Percentiles rank a stretch among this genome's conserved stretches.
These are phyloP conservation scores for Quercus wislizeni DNA, from an alignment of 306 rosid species.

Conservation along the genomic window DNA sequence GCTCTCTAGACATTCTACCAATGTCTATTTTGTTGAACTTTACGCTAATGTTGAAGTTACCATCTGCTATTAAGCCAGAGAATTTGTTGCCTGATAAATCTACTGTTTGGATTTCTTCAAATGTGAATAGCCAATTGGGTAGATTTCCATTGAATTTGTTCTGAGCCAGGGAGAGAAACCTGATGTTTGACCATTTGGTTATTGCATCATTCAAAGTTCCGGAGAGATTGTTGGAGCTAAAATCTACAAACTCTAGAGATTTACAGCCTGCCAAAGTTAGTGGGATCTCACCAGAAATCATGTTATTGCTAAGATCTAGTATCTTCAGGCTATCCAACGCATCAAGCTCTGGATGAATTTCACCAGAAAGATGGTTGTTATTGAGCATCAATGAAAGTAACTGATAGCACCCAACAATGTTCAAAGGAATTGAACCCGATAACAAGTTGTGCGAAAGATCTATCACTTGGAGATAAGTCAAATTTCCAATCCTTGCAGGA, in stretches of 20 bases:
- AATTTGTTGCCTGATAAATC: conserved; percentile 90
- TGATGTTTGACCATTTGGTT: conserved; percentile 85
- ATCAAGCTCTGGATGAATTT: conserved; percentile 95
- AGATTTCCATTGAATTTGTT: conserved; percentile 75
- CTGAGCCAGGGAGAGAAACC: conserved; percentile 81
- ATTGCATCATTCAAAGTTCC: conserved; percentile 93
- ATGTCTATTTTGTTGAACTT: conserved; percentile 41
- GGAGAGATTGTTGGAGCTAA: conserved; percentile 89
- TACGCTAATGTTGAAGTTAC: conserved; percentile 61
- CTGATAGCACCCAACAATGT: conserved; percentile 97
- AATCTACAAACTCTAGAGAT: conserved; percentile 89
- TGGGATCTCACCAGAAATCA: conserved; percentile 89
- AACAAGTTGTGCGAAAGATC: conserved; percentile 88
- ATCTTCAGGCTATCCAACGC: conserved; percentile 93
- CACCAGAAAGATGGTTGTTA: conserved; percentile 89
- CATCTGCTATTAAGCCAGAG: conserved; percentile 82
- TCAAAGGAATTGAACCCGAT: conserved; percentile 87
- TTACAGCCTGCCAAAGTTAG: conserved; percentile 97
- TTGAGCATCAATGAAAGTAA: conserved; percentile 82
- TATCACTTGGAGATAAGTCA: conserved; percentile 94
- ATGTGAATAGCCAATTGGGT: conserved; percentile 89
- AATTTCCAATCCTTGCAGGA: conserved; percentile 87
- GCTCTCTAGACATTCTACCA: conserved; percentile 29
- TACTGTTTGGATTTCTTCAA: conserved; percentile 62
- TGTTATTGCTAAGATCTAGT: conserved; percentile 88